A percentile compares a stretch with the other conserved stretches of the same genome.
These are phyloP conservation scores for Venturiaceae sp. DNA, from an alignment of 2,329 filamentous ascomycete species.

Conservation along the genomic window DNA sequence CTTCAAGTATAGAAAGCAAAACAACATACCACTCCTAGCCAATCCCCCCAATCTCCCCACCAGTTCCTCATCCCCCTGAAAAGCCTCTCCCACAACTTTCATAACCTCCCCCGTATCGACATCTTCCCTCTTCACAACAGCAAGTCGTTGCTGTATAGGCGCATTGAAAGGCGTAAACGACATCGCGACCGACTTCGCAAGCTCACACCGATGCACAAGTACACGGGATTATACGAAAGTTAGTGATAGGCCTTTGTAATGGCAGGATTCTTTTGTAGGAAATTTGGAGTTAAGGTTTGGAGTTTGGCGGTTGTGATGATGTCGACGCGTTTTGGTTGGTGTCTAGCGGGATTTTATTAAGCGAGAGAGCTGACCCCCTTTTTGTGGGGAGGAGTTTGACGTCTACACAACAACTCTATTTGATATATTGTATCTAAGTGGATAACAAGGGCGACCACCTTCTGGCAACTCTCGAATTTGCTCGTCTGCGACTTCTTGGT, in stretches of 20 bases:
- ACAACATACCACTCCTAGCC: constrained; percentile 1
- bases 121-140: not conserved
- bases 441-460: too few species aligned
- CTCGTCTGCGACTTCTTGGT: too few species aligned
- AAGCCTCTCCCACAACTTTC: not conserved
- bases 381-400: too few species aligned
- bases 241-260: too few species aligned
- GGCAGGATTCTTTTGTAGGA: not conserved
- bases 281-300: not conserved
- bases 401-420: too few species aligned
- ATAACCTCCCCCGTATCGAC: too few species aligned
- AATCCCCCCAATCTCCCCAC: not conserved
- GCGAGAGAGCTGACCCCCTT: not conserved
- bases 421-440: too few species aligned
- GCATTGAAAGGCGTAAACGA: constrained; percentile 4
- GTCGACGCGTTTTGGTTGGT: not conserved
- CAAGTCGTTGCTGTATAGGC: not conserved
- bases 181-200: not conserved
- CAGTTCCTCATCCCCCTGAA: constrained; percentile 2
- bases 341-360: not conserved
- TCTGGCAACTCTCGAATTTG: too few species aligned
- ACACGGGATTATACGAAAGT: too few species aligned
- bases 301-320: not conserved
- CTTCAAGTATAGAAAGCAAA: too few species aligned
- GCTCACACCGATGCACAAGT: too few species aligned